These are phyloP conservation scores for Rhodofomes roseus DNA, from an alignment of 1,284 basidiomycete genomes.

Conservation along the genomic window DNA sequence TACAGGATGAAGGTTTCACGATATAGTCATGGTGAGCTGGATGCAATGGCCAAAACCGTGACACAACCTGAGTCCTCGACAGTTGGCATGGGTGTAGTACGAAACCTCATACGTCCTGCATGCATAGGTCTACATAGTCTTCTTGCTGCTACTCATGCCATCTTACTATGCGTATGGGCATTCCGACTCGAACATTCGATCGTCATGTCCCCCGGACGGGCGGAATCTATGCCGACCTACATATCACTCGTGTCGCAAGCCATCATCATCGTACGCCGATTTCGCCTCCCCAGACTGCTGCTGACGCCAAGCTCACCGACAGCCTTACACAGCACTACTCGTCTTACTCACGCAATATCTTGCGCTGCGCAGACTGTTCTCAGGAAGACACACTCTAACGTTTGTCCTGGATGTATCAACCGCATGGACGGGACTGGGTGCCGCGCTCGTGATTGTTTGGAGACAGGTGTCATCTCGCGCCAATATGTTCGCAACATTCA, in stretches of 20 bases:
- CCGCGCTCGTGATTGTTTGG: not conserved
- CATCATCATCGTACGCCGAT: not conserved
- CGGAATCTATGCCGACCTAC: not conserved
- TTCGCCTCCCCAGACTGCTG: not conserved
- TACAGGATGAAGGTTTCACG: no score
- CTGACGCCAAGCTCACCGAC: not conserved
- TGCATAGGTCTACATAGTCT: not conserved
- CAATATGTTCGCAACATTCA: not conserved
- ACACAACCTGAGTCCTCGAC: no score
- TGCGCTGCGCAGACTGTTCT: not conserved
- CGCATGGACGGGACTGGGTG: not conserved
- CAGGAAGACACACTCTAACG: not conserved
- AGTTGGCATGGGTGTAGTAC: not conserved
- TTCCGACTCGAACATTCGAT: not conserved
- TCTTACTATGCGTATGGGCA: not conserved
- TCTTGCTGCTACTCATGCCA: not conserved
- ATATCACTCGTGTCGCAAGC: not conserved
- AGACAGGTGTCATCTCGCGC: not conserved
- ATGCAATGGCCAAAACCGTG: no score
- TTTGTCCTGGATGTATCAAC: not conserved
- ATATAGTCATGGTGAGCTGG: no score
- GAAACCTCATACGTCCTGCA: not conserved
- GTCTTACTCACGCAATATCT: not conserved
- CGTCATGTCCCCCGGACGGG: not conserved
- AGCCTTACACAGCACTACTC: not conserved